Evolutionary conservation across 2,329 filamentous ascomycete genomes (phyloP), one percentile per base, ranked within the genome.

Genomic region (Fusarium sp.): DNA sequence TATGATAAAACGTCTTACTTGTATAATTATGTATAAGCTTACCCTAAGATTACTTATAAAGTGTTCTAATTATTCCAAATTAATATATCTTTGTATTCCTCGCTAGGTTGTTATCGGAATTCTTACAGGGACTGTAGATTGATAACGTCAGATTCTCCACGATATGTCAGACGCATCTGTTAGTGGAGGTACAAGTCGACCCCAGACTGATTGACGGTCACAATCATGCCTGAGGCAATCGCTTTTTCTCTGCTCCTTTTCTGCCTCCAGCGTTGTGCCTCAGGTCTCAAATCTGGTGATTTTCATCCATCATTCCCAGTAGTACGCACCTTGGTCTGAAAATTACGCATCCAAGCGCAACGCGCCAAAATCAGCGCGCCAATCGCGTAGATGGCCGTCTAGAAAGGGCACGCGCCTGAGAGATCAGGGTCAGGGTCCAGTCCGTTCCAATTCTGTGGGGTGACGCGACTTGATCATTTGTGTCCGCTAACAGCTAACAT

Each of bases 281-380:
- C 65, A 72, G 67, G 67, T 66, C 49, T 56, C 62, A 19, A 59
- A n/a, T 14, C 26, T 24, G 14, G 32, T 17, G n/a, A 30, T 44
- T 53, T 49, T n/a, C 40, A n/a, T 39, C 9, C 1, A 3, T 0
- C 43, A 37, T 53, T 64, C 68, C 46, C 44, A 53, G 26, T 40
- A 62, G 41, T 74, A 72, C 72, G 72, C 64, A 74, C n/a, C 24
- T 32, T 26, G 46, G 70, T 69, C 52, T 68, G 54, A 73, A 2
- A 66, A 63, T 71, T 74, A 74, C 72, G 72, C 63, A 71, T 41
- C 22, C 6, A 2, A 11, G 4, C 43, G 22, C 19, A 49, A 22
- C 64, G 47, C 44, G 46, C 60, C 47, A 19, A 46, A 15, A 3
- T 30, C n/a, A 43, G 50, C 50, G 50, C 50, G 50, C 50, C 50